Evolutionary conservation across 2,329 filamentous ascomycete species (phyloP).

Genomic region (Phyllosticta citriasiana): DNA sequence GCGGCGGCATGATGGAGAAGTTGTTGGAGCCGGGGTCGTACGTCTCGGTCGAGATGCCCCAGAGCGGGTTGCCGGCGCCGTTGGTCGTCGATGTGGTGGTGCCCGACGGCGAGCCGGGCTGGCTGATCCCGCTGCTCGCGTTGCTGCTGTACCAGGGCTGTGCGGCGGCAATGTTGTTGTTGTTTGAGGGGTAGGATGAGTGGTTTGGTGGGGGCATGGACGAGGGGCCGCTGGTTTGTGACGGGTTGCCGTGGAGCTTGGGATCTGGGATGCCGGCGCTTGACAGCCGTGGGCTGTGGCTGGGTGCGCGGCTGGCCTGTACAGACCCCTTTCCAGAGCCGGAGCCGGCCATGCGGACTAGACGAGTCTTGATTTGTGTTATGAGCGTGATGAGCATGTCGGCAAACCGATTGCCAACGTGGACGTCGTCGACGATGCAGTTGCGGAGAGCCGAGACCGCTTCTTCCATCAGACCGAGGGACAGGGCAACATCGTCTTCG

Average conservation of each 20-base stretch:
- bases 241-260: neutral
- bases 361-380: conserved; percentile 60
- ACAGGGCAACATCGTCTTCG: conserved; percentile 66
- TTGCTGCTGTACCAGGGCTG: conserved; percentile 33
- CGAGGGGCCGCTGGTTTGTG: conserved; percentile 12
- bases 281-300: conserved; percentile 1
- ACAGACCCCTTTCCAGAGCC: conserved; percentile 33
- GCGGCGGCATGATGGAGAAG: conserved; percentile 40
- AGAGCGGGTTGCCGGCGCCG: conserved; percentile 25
- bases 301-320: conserved; percentile 14
- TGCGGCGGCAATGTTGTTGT: neutral
- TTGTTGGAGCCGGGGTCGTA: conserved; percentile 35
- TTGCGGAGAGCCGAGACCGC: conserved; percentile 65
- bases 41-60: conserved; percentile 34
- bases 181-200: neutral
- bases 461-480: conserved; percentile 63
- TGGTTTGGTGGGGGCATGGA: conserved; percentile 7
- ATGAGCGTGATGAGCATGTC: conserved; percentile 73
- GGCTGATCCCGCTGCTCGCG: conserved; percentile 38
- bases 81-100: conserved; percentile 14
- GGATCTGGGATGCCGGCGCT: conserved; percentile 13
- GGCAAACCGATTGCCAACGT: conserved; percentile 74
- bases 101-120: conserved; percentile 32
- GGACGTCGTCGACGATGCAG: conserved; percentile 76
- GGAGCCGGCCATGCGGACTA: conserved; percentile 48